phyloP scores from a whole-genome alignment of 2,329 filamentous ascomycete genomes.

The Paecilomyces dactylethromorphus region DNA sequence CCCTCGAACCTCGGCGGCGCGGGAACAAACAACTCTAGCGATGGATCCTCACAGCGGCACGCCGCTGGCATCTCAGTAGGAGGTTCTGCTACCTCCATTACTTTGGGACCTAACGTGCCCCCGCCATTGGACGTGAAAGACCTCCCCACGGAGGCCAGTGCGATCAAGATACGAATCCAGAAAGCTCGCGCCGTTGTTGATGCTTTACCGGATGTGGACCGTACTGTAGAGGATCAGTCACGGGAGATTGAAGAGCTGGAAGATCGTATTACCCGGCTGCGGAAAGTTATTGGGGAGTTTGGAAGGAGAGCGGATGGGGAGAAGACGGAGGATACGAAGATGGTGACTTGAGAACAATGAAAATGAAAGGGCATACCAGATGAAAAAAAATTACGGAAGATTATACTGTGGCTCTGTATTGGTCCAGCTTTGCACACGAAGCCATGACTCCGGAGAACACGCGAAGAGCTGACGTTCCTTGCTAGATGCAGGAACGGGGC shows the following conservation, averaged over 20 bases:
- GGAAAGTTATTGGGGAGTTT: constrained; percentile 35
- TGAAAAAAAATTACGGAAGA: background rate
- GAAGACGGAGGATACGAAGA: constrained; percentile 17
- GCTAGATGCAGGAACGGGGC: background rate
- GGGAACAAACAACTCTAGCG: constrained; percentile 14
- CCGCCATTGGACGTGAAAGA: constrained; percentile 63
- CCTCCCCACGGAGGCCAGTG: constrained; percentile 69
- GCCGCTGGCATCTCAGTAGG: constrained; percentile 18
- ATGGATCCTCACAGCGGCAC: constrained; percentile 17
- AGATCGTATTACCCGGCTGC: constrained; percentile 31
- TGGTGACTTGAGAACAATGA: background rate
- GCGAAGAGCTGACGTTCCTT: background rate
- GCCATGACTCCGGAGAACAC: background rate
- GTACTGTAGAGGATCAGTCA: constrained; percentile 38
- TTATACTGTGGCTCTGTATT: background rate
- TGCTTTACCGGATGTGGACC: constrained; percentile 37
- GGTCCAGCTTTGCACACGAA: background rate
- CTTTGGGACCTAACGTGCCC: constrained; percentile 21
- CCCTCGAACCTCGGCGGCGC: constrained; percentile 23
- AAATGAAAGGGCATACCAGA: background rate
- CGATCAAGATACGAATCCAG: constrained; percentile 76
- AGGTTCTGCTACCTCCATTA: constrained; percentile 11
- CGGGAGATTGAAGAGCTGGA: constrained; percentile 37
- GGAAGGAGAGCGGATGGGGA: constrained; percentile 22
- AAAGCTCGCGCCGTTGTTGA: constrained; percentile 56